Evolutionary conservation across 257 asterid species (phyloP).

Genomic region (Solanum pennellii): DNA sequence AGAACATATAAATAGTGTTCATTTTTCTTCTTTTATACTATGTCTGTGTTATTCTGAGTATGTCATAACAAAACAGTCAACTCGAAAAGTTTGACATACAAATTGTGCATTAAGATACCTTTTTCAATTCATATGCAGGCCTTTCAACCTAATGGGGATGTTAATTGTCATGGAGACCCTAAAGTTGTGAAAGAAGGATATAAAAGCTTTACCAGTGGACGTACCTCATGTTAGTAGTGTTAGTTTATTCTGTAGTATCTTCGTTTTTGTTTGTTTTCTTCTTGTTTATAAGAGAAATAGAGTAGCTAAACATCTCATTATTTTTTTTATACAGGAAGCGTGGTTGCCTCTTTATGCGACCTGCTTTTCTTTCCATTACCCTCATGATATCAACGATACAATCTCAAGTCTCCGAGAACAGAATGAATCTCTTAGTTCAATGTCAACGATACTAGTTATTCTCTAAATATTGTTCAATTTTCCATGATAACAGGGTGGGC

Average conservation of each 20-base stretch:
- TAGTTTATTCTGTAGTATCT: not conserved
- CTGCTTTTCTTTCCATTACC: constrained; percentile 47
- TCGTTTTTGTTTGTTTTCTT: not conserved
- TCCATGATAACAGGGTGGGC: constrained; percentile 24
- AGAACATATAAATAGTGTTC: not conserved
- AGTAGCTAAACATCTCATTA: not conserved
- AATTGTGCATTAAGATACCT: not conserved
- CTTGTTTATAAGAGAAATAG: not conserved
- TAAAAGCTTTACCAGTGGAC: constrained; percentile 55
- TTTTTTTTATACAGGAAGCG: constrained; percentile 7
- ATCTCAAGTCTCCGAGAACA: not conserved
- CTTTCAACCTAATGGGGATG: constrained; percentile 23
- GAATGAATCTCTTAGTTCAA: no score
- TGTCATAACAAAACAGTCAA: not conserved
- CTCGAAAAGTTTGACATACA: not conserved
- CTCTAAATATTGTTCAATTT: not conserved
- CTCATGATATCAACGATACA: constrained; percentile 26
- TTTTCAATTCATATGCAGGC: constrained; percentile 5
- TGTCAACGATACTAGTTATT: not conserved
- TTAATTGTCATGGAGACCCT: constrained; percentile 33
- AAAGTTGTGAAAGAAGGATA: constrained; percentile 40
- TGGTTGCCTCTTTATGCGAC: constrained; percentile 32
- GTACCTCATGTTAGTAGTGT: constrained; percentile 33
- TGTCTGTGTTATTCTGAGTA: not conserved
- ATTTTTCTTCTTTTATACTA: not conserved